Evolutionary conservation across 1,284 basidiomycete species (phyloP).

Genomic region (Porodaedalea pini): DNA sequence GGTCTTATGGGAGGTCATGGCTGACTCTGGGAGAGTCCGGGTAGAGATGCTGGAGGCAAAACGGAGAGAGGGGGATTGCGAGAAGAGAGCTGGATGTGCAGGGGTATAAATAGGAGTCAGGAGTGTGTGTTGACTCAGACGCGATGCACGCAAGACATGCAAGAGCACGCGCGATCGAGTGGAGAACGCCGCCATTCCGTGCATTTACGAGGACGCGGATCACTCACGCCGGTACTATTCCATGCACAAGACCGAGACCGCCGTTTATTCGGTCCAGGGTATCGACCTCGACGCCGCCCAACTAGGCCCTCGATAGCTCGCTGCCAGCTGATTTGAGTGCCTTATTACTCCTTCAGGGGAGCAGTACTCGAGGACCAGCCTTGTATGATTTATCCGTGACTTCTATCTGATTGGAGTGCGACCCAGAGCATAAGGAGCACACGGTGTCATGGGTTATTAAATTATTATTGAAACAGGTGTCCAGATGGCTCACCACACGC

Average conservation of each 20-base stretch:
- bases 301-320: background rate
- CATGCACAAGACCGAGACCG: conserved; percentile 5
- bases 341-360: background rate
- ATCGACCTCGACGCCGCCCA: background rate
- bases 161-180: conserved; percentile 7
- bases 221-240: conserved; percentile 4
- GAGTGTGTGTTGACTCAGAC: background rate
- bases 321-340: conserved; percentile 6
- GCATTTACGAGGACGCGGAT: conserved; percentile 1
- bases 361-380: background rate
- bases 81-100: background rate
- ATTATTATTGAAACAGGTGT: background rate
- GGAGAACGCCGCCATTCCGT: conserved; percentile 5
- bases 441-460: background rate
- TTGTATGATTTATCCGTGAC: conserved; percentile 5
- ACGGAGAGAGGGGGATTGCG: background rate
- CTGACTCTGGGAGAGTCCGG: background rate
- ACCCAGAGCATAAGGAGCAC: background rate
- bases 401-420: conserved; percentile 12
- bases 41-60: background rate
- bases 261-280: background rate
- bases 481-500: background rate
- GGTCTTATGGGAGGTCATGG: conserved; percentile 30
- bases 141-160: background rate
- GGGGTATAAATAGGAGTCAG: conserved; percentile 8